A percentile compares a stretch with the other conserved stretches of the same genome.
Conservation (phyloP, 768 basidiomycete genomes). For the Heimioporus sp. region DNA sequence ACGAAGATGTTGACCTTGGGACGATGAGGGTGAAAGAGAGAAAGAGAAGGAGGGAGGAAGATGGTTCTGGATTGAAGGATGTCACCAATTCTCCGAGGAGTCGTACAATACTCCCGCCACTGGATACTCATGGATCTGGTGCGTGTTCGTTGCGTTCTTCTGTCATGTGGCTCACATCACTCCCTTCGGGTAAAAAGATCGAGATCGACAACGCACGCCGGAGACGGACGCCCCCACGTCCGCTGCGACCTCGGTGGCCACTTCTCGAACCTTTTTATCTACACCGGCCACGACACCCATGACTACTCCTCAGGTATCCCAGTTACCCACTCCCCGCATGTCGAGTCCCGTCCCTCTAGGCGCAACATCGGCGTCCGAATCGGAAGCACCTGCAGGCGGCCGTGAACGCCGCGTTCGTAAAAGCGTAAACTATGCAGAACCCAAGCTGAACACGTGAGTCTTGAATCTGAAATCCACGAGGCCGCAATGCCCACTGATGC, state of each 20-base stretch:
- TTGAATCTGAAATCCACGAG: background rate
- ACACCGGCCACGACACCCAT: constrained; percentile 45
- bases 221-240: constrained; percentile 38
- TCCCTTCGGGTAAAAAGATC: constrained; percentile 25
- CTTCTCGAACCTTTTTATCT: constrained; percentile 40
- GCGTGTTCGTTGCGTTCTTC: constrained; percentile 9
- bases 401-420: constrained; percentile 62
- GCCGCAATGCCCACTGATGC: constrained; percentile 4
- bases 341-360: constrained; percentile 45
- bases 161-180: constrained; percentile 13
- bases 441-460: constrained; percentile 83
- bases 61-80: constrained; percentile 50
- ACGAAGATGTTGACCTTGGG: constrained; percentile 24
- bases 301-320: constrained; percentile 32
- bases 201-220: constrained; percentile 35
- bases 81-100: constrained; percentile 56
- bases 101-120: constrained; percentile 32
- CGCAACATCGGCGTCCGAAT: constrained; percentile 32
- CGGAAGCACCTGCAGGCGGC: constrained; percentile 30
- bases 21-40: constrained; percentile 36
- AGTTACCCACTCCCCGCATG: constrained; percentile 49
- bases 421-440: constrained; percentile 85
- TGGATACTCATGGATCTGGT: constrained; percentile 40
- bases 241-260: constrained; percentile 32
- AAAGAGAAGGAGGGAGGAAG: constrained; percentile 39